These are phyloP conservation scores for Sporothrix phasma DNA, from an alignment of 2,329 filamentous ascomycete genomes.

Conservation along the genomic window DNA sequence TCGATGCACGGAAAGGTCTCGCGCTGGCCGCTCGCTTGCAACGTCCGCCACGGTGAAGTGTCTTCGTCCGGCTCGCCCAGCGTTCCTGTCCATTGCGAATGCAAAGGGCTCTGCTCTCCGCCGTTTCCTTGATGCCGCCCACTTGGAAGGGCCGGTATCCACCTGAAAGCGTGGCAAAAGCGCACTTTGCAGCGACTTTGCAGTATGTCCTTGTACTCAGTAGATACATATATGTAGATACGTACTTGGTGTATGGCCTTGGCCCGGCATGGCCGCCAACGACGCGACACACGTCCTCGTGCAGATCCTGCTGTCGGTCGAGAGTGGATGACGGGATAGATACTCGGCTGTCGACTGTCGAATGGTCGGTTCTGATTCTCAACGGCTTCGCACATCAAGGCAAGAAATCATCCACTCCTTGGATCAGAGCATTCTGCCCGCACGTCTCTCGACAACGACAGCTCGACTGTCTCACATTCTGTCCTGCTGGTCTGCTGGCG, in stretches of 20 bases:
- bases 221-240: too few species aligned
- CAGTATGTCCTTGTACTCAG: too few species aligned
- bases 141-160: not conserved
- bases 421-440: not conserved
- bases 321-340: not conserved
- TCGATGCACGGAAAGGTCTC: not conserved
- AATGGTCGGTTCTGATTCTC: not conserved
- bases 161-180: not conserved
- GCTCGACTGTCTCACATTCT: not conserved
- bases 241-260: too few species aligned
- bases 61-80: conserved; percentile 6
- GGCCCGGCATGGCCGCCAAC: too few species aligned
- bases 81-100: not conserved
- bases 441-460: not conserved
- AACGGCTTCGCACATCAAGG: not conserved
- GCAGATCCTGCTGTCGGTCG: not conserved
- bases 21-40: not conserved
- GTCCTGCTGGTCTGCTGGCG: not conserved
- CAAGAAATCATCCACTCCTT: not conserved
- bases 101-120: not conserved
- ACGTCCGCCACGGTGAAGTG: conserved; percentile 1
- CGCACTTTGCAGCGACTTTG: too few species aligned
- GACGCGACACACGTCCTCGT: not conserved
- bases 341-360: not conserved
- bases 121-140: not conserved